Evolutionary conservation across 2,329 filamentous ascomycete genomes (phyloP).

Genomic region (Fusarium decemcellulare): DNA sequence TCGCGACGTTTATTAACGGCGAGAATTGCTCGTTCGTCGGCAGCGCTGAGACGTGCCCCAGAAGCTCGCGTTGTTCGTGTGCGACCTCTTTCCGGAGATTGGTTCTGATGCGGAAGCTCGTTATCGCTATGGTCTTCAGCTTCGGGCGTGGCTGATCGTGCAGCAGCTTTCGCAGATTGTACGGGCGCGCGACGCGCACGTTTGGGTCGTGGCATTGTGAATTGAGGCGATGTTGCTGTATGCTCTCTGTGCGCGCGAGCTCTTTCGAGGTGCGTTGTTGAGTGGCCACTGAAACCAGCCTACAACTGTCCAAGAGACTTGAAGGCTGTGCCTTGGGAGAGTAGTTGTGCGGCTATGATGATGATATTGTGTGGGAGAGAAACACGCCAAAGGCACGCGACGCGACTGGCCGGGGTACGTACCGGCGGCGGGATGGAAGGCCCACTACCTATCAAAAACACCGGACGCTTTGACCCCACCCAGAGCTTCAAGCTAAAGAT

Average conservation of each 20-base stretch:
- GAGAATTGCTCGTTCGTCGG: constrained; percentile 46
- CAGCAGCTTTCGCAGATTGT: constrained; percentile 40
- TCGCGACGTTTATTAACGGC: constrained; percentile 51
- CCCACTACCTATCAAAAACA: constrained; percentile 34
- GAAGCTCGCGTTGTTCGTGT: constrained; percentile 44
- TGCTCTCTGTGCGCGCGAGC: neutral
- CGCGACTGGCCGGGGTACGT: constrained; percentile 46
- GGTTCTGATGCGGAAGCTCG: constrained; percentile 21
- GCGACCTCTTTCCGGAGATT: constrained; percentile 43
- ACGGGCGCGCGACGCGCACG: constrained; percentile 47
- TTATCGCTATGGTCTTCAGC: constrained; percentile 29
- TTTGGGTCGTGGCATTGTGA: constrained; percentile 49
- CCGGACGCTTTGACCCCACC: constrained; percentile 32
- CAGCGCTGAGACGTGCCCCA: constrained; percentile 34
- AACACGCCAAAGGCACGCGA: constrained; percentile 49
- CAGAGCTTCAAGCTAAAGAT: constrained; percentile 11
- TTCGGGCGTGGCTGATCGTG: constrained; percentile 37
- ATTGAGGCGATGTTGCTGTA: neutral
- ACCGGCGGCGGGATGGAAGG: constrained; percentile 4
- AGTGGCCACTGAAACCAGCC: constrained; percentile 13
- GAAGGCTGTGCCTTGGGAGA: constrained; percentile 6
- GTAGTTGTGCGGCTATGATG: constrained; percentile 33
- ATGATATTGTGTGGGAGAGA: constrained; percentile 45
- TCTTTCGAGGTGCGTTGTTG: neutral
- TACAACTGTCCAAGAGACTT: constrained; percentile 8